These are phyloP conservation scores for Lanzia echinophila DNA, from an alignment of 2,329 filamentous ascomycete genomes.

Conservation along the genomic window DNA sequence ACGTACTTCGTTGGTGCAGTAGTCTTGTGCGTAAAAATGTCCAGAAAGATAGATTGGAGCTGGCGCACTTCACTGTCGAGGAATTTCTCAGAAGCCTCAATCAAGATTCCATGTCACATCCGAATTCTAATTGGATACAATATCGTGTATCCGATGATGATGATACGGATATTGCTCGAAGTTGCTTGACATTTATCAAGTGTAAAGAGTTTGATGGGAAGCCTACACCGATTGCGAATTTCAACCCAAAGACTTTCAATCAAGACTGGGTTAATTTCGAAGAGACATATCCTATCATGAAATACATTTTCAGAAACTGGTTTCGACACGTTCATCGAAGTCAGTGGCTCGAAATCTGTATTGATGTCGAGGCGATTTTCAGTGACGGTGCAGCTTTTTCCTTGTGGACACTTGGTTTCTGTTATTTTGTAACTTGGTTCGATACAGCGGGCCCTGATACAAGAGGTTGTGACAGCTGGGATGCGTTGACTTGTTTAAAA, in stretches of 20 bases:
- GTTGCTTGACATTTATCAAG: neutral
- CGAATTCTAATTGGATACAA: neutral
- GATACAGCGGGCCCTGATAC: no score
- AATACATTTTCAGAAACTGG: neutral
- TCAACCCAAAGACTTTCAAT: neutral
- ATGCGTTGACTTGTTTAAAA: no score
- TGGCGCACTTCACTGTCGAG: conserved; percentile 26
- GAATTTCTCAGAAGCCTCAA: conserved; percentile 18
- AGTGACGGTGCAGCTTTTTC: no score
- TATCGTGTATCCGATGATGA: conserved; percentile 6
- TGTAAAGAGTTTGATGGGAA: neutral
- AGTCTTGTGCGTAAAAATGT: conserved; percentile 19
- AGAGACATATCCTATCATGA: neutral
- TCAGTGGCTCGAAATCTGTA: neutral
- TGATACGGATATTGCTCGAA: neutral
- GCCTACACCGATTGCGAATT: neutral
- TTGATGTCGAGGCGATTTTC: neutral
- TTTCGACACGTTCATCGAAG: accelerated
- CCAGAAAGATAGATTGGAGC: conserved; percentile 12
- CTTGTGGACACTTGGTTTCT: no score
- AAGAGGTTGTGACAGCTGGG: no score
- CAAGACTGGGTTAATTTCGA: neutral
- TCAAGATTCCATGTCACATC: neutral
- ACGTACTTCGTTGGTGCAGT: conserved; percentile 20
- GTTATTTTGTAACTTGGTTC: no score